A percentile compares a stretch with the other conserved stretches of the same genome.
These are phyloP conservation scores for Pichia membranifaciens DNA, from an alignment of 805 yeast species.

Conservation along the genomic window DNA sequence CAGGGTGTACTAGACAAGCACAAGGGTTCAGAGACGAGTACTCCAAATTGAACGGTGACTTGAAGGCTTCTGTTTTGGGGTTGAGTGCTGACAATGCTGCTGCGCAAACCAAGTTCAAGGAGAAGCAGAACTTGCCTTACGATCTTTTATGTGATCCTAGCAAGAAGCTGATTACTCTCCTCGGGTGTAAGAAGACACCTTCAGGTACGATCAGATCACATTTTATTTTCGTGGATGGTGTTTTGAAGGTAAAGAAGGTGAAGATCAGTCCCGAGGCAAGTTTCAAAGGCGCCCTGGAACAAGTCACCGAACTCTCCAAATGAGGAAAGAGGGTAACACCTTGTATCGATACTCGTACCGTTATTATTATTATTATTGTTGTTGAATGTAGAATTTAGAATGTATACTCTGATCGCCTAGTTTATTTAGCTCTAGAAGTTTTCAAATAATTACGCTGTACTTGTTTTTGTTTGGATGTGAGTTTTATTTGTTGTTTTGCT, in stretches of 20 bases:
- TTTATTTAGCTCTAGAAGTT: too few species aligned
- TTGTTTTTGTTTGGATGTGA: not conserved
- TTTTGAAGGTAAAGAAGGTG: slow-evolving; percentile 47
- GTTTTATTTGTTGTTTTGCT: not conserved
- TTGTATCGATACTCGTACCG: too few species aligned
- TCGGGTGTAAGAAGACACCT: slow-evolving; percentile 83
- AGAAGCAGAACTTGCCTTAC: slow-evolving; percentile 68
- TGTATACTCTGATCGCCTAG: not conserved
- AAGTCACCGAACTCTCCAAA: slow-evolving; percentile 39
- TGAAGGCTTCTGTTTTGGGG: slow-evolving; percentile 65
- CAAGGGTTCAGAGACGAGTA: slow-evolving; percentile 75
- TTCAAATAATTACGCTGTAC: too few species aligned
- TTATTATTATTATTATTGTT: too few species aligned
- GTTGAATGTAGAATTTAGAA: too few species aligned
- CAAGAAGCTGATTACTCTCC: slow-evolving; percentile 55
- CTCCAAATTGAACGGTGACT: slow-evolving; percentile 37
- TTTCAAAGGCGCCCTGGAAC: slow-evolving; percentile 51
- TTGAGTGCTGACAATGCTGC: slow-evolving; percentile 76
- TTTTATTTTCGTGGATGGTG: slow-evolving; percentile 81
- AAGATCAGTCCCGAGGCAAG: slow-evolving; percentile 57
- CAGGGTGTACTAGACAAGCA: slow-evolving; percentile 96
- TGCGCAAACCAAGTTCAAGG: slow-evolving; percentile 70
- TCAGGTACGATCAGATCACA: slow-evolving; percentile 80
- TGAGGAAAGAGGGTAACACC: not conserved
- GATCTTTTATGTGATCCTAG: slow-evolving; percentile 73